These are phyloP conservation scores for Viridothelium virens DNA, from an alignment of 495 filamentous ascomycete species.

Conservation along the genomic window DNA sequence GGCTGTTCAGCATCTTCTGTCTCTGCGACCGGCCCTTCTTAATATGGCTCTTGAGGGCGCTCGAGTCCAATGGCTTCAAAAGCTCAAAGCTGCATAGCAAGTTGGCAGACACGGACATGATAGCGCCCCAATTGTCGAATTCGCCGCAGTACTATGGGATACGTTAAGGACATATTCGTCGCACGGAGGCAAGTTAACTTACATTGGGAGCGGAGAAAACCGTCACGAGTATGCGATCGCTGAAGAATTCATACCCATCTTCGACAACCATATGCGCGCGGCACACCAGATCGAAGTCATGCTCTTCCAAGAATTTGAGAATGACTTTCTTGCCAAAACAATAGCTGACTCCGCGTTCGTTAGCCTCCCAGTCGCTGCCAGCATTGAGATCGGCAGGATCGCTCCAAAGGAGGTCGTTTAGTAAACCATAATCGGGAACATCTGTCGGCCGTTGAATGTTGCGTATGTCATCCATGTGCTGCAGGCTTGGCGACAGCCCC, in stretches of 20 bases:
- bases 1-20: conserved; percentile 87
- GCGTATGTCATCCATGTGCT: conserved; percentile 97
- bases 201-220: conserved; percentile 98
- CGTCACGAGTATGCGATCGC: conserved; percentile 88
- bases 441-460: conserved; percentile 93
- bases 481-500: conserved; percentile 82
- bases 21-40: conserved; percentile 93
- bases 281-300: conserved; percentile 97
- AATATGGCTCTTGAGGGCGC: conserved; percentile 94
- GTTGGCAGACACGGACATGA: conserved; percentile 94
- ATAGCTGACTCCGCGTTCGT: conserved; percentile 95
- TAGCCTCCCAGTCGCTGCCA: conserved; percentile 84
- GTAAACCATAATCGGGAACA: conserved; percentile 91
- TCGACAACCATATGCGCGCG: conserved; percentile 99
- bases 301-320: conserved; percentile 85
- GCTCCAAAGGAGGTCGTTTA: conserved; percentile 96
- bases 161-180: conserved; percentile 24
- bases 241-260: conserved; percentile 99
- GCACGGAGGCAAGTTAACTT: conserved; percentile 38
- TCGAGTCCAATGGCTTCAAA: conserved; percentile 93
- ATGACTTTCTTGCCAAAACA: conserved; percentile 99
- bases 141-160: conserved; percentile 83
- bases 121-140: conserved; percentile 98
- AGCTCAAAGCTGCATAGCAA: conserved; percentile 96
- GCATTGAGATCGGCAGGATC: conserved; percentile 93